Evolutionary conservation across 225 moss, liverwort and hornwort genomes (phyloP).

Genomic region (Neckera pumila): DNA sequence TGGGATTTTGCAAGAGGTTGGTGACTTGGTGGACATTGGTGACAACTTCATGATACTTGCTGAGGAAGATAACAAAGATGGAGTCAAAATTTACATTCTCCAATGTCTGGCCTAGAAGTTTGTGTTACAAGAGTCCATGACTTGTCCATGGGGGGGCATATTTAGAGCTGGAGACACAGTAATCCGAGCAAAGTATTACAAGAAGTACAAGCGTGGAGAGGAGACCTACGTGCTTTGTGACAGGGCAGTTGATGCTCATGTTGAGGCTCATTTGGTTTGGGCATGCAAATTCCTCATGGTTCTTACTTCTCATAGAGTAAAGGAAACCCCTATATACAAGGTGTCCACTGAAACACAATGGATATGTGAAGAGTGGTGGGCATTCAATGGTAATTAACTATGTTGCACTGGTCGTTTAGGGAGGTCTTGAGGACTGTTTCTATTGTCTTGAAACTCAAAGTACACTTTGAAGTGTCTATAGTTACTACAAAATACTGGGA

Average conservation of each 20-base stretch:
- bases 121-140: neutral
- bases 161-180: accelerated
- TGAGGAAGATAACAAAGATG: neutral
- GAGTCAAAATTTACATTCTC: neutral
- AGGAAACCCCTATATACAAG: neutral
- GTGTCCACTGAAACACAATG: neutral
- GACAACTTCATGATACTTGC: neutral
- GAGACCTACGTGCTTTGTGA: neutral
- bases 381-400: neutral
- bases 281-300: neutral
- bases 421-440: neutral
- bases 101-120: neutral
- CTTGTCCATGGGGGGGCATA: neutral
- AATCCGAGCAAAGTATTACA: neutral
- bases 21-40: neutral
- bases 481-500: neutral
- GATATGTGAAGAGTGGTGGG: neutral
- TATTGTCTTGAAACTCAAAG: neutral
- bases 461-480: neutral
- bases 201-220: neutral
- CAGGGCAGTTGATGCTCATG: neutral
- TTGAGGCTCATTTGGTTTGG: neutral
- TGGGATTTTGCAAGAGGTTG: neutral
- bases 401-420: accelerated
- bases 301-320: neutral